Percentiles rank a stretch among this genome's conserved stretches.
phyloP scores from a whole-genome alignment of 2,329 filamentous ascomycete genomes.

The Alternaria burnsii region DNA sequence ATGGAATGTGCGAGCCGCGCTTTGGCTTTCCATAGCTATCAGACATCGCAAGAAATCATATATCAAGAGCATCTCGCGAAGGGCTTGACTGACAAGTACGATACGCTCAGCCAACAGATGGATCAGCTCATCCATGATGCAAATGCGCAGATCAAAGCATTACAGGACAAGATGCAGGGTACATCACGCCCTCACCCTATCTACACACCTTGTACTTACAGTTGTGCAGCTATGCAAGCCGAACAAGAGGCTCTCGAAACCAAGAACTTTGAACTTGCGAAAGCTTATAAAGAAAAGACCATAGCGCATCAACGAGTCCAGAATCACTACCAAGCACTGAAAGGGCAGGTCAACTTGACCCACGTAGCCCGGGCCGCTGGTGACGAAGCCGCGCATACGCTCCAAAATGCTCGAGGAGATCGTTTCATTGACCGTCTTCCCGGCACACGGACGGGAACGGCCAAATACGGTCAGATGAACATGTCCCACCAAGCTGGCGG shows the following conservation, averaged over 20 bases:
- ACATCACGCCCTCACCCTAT: neutral
- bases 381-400: conserved; percentile 51
- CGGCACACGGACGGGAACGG: conserved; percentile 36
- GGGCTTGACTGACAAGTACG: conserved; percentile 76
- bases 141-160: conserved; percentile 72
- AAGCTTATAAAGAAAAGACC: conserved; percentile 74
- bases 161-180: conserved; percentile 73
- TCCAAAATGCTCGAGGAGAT: conserved; percentile 40
- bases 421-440: conserved; percentile 43
- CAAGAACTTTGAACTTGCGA: conserved; percentile 76
- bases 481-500: conserved; percentile 22
- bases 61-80: conserved; percentile 81
- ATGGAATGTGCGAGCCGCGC: conserved; percentile 87
- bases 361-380: conserved; percentile 65
- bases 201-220: neutral
- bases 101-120: conserved; percentile 69
- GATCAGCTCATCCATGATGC: conserved; percentile 79
- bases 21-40: conserved; percentile 86
- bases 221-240: conserved; percentile 61
- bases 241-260: conserved; percentile 71
- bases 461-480: conserved; percentile 31
- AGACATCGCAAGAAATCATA: conserved; percentile 81
- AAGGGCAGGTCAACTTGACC: conserved; percentile 63
- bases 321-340: conserved; percentile 65
- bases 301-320: conserved; percentile 74